Conservation (phyloP, 1,284 basidiomycete genomes). For the Cutaneotrichosporon sp. region DNA sequence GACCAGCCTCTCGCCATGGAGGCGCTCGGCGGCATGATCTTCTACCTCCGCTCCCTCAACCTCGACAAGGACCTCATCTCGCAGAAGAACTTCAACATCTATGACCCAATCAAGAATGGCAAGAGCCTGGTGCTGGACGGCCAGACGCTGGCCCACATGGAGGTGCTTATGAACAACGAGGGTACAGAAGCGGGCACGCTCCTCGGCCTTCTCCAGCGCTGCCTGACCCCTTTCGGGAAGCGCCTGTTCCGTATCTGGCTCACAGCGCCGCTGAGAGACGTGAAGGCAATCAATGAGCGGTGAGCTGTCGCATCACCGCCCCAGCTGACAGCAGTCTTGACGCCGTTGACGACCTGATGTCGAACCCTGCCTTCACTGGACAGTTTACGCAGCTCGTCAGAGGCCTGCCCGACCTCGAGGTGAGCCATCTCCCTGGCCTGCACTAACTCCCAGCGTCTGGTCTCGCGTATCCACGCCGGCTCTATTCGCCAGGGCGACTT, state of each 20-base stretch:
- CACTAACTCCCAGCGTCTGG: constrained; percentile 62
- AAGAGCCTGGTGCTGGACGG: constrained; percentile 84
- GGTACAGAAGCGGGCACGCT: constrained; percentile 87
- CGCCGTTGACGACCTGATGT: constrained; percentile 85
- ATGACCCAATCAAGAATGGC: constrained; percentile 88
- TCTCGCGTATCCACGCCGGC: constrained; percentile 90
- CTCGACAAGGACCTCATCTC: constrained; percentile 90
- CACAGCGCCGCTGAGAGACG: constrained; percentile 79
- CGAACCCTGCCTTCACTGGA: constrained; percentile 70
- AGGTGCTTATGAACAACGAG: constrained; percentile 87
- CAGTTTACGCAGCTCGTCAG: constrained; percentile 74
- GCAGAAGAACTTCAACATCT: constrained; percentile 94
- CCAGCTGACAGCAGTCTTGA: constrained; percentile 59
- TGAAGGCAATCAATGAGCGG: constrained; percentile 81
- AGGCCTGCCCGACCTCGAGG: constrained; percentile 84
- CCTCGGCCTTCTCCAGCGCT: constrained; percentile 76
- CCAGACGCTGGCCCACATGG: constrained; percentile 88
- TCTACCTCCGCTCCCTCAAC: constrained; percentile 87
- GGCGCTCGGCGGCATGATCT: constrained; percentile 85
- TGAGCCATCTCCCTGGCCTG: constrained; percentile 15
- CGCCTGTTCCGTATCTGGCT: constrained; percentile 65
- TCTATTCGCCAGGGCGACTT: constrained; percentile 85
- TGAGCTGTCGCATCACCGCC: neutral
- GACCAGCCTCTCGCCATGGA: constrained; percentile 69
- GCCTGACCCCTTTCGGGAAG: constrained; percentile 76